These are phyloP conservation scores for Starmerella sp. DNA, from an alignment of 805 yeast species.

Conservation along the genomic window DNA sequence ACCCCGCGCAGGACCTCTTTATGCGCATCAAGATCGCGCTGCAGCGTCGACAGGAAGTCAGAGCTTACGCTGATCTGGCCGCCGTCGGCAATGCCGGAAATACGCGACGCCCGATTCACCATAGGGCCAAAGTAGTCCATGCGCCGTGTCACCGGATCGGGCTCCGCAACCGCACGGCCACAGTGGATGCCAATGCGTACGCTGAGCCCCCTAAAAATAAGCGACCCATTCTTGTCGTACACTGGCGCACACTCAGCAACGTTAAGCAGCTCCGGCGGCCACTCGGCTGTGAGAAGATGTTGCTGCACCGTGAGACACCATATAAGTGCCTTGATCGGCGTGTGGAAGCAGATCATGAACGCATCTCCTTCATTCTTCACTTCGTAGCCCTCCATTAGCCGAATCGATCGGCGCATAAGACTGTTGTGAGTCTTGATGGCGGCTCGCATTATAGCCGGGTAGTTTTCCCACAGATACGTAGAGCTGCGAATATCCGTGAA, in stretches of 20 bases:
- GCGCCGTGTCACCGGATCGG: conserved; percentile 86
- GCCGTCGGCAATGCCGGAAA: conserved; percentile 91
- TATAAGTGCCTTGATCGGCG: conserved; percentile 75
- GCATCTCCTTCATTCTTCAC: conserved; percentile 99
- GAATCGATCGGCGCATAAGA: conserved; percentile 83
- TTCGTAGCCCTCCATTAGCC: conserved; percentile 94
- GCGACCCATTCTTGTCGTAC: conserved; percentile 45
- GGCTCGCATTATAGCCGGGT: conserved; percentile 83
- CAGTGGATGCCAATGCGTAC: conserved; percentile 98
- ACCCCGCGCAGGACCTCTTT: conserved; percentile 16
- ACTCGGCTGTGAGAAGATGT: conserved; percentile 70
- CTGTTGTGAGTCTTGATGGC: conserved; percentile 92
- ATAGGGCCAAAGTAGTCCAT: conserved; percentile 99
- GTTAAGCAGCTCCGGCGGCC: conserved; percentile 89
- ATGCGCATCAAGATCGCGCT: conserved; percentile 38
- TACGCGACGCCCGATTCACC: conserved; percentile 91
- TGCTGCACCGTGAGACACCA: conserved; percentile 94
- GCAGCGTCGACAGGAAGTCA: conserved; percentile 67
- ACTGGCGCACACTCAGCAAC: conserved; percentile 76
- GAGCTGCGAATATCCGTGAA: conserved; percentile 96
- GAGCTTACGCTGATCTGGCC: conserved; percentile 88
- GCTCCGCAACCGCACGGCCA: conserved; percentile 95
- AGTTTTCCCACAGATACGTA: conserved; percentile 84
- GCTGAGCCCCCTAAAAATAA: conserved; percentile 75
- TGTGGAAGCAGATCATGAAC: conserved; percentile 92